These are phyloP conservation scores for Leucocoprinus birnbaumii DNA, from an alignment of 768 basidiomycete genomes.

Conservation along the genomic window DNA sequence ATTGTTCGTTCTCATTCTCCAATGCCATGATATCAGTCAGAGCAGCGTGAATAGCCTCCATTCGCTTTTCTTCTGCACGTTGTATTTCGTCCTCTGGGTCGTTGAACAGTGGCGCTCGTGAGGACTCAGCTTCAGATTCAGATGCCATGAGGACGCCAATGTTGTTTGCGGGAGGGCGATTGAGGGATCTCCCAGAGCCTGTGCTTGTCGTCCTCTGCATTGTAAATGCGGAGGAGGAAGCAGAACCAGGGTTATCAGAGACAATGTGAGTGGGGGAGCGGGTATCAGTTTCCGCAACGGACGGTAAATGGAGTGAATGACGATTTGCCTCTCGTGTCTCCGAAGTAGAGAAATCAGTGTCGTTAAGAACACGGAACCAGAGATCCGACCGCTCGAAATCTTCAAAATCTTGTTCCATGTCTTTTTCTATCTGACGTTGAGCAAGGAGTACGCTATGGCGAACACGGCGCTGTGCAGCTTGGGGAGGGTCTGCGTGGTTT, in stretches of 20 bases:
- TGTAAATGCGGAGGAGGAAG: constrained; percentile 32
- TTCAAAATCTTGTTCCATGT: constrained; percentile 92
- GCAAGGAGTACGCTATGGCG: constrained; percentile 79
- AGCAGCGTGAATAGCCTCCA: constrained; percentile 96
- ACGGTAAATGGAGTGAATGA: background rate
- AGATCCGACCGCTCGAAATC: constrained; percentile 87
- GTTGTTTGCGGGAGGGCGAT: constrained; percentile 39
- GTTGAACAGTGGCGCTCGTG: constrained; percentile 76
- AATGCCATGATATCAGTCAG: constrained; percentile 93
- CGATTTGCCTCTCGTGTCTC: constrained; percentile 10
- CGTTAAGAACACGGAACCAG: constrained; percentile 86
- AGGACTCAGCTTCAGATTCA: constrained; percentile 46
- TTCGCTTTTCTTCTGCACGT: constrained; percentile 74
- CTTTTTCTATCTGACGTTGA: constrained; percentile 81
- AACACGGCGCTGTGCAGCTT: constrained; percentile 49
- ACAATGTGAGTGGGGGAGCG: constrained; percentile 12
- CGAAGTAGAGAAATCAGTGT: constrained; percentile 43
- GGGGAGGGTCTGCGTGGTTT: constrained; percentile 37
- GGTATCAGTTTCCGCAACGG: too few species aligned
- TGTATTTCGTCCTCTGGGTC: constrained; percentile 73
- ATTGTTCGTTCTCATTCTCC: constrained; percentile 52
- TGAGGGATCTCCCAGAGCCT: constrained; percentile 34
- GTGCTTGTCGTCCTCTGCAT: constrained; percentile 39
- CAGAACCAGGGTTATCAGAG: constrained; percentile 35
- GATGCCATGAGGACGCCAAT: constrained; percentile 83